Evolutionary conservation across 768 basidiomycete genomes (phyloP).

Genomic region (Auricularia sp.): DNA sequence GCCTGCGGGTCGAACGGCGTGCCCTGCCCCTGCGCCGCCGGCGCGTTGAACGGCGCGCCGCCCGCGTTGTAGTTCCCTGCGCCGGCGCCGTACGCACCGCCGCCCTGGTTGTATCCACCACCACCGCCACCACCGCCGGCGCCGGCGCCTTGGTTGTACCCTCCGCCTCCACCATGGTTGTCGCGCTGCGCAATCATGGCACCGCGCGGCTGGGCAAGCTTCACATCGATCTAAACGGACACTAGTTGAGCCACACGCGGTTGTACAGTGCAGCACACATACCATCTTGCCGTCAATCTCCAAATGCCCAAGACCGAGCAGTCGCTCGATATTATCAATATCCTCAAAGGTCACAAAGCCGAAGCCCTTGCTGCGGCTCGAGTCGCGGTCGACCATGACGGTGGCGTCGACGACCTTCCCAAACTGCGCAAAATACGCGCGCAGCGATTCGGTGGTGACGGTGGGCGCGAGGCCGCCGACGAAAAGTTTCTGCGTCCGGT

Average conservation of each 20-base stretch:
- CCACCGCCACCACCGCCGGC: constrained; percentile 8
- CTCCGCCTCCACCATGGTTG: constrained; percentile 20
- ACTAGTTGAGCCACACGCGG: neutral
- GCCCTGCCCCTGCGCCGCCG: constrained; percentile 11
- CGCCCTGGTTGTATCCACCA: constrained; percentile 12
- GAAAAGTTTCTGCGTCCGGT: constrained; percentile 87
- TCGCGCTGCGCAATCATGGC: constrained; percentile 17
- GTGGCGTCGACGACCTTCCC: constrained; percentile 96
- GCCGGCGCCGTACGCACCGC: constrained; percentile 8
- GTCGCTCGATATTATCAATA: constrained; percentile 79
- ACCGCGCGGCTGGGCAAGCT: constrained; percentile 80
- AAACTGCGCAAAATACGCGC: constrained; percentile 85
- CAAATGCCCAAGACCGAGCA: constrained; percentile 79
- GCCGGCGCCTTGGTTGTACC: neutral
- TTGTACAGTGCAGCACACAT: constrained; percentile 18
- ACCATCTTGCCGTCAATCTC: constrained; percentile 95
- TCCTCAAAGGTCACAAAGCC: constrained; percentile 92
- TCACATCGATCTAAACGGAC: constrained; percentile 77
- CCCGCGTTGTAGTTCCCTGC: constrained; percentile 10
- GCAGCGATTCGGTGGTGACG: constrained; percentile 90
- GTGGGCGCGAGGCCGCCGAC: constrained; percentile 88
- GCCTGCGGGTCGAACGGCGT: constrained; percentile 86
- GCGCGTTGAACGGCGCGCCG: constrained; percentile 18
- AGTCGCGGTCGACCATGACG: constrained; percentile 96
- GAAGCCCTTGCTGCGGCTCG: constrained; percentile 90